Percentiles rank a stretch among this genome's conserved stretches.
These are phyloP conservation scores for Calonectria pseudoreteaudii DNA, from an alignment of 2,329 filamentous ascomycete species.

Conservation along the genomic window DNA sequence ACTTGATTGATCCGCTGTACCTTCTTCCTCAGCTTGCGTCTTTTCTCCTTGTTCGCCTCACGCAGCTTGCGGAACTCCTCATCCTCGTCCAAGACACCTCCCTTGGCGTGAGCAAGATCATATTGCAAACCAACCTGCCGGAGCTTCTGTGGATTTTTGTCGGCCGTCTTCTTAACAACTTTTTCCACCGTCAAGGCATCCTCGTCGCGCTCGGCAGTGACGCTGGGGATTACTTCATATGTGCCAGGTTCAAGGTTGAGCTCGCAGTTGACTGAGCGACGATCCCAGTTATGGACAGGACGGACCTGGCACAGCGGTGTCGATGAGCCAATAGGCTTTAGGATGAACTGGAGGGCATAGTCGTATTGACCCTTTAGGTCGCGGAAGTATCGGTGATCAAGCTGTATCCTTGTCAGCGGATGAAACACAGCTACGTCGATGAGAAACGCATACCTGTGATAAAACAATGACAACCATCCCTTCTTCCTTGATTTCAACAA, in stretches of 20 bases:
- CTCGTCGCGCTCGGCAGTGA: slow-evolving; percentile 65
- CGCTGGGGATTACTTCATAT: slow-evolving; percentile 77
- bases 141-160: slow-evolving; percentile 71
- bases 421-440: neutral
- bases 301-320: slow-evolving; percentile 38
- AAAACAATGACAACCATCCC: slow-evolving; percentile 58
- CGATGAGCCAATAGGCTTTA: slow-evolving; percentile 42
- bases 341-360: slow-evolving; percentile 57
- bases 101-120: slow-evolving; percentile 71
- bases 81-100: slow-evolving; percentile 64
- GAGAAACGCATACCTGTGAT: slow-evolving; percentile 46
- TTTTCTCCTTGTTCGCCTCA: slow-evolving; percentile 42
- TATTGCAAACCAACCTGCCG: slow-evolving; percentile 69
- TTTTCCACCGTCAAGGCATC: slow-evolving; percentile 65
- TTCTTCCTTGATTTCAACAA: slow-evolving; percentile 54
- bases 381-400: slow-evolving; percentile 59
- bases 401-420: slow-evolving; percentile 41
- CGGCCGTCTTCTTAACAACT: slow-evolving; percentile 62
- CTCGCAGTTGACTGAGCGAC: slow-evolving; percentile 77
- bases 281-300: slow-evolving; percentile 54
- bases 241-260: slow-evolving; percentile 75
- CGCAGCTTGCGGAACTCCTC: slow-evolving; percentile 46
- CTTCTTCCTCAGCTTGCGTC: slow-evolving; percentile 38
- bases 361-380: slow-evolving; percentile 59
- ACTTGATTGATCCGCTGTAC: slow-evolving; percentile 34